These are phyloP conservation scores for Diaporthe sp. DNA, from an alignment of 2,329 filamentous ascomycete species.

Conservation along the genomic window DNA sequence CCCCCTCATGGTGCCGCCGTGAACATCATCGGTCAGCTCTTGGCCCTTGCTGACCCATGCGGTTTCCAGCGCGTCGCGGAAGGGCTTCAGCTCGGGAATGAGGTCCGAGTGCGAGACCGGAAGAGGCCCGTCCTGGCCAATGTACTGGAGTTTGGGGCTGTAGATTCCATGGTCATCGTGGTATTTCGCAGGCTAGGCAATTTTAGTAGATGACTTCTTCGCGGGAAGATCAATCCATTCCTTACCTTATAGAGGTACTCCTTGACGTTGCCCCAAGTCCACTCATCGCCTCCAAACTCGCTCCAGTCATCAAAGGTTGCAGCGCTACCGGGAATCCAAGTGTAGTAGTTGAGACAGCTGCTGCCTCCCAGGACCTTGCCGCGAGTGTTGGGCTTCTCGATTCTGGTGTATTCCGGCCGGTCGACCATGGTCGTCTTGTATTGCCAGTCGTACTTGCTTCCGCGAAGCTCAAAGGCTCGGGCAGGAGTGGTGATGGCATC, in stretches of 20 bases:
- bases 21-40: conserved; percentile 66
- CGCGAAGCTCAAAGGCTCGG: conserved; percentile 66
- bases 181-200: conserved; percentile 60
- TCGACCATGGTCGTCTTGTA: conserved; percentile 75
- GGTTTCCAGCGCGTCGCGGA: conserved; percentile 63
- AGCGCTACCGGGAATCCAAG: conserved; percentile 72
- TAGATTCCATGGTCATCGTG: conserved; percentile 67
- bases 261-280: conserved; percentile 68
- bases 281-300: conserved; percentile 79
- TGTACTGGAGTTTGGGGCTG: conserved; percentile 60
- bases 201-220: too few species aligned
- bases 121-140: conserved; percentile 66
- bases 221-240: fast-evolving
- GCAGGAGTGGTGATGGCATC: conserved; percentile 68
- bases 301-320: conserved; percentile 77
- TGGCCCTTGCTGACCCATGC: conserved; percentile 69
- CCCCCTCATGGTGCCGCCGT: conserved; percentile 67
- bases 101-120: conserved; percentile 68
- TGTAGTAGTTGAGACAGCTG: conserved; percentile 73
- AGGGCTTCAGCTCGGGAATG: conserved; percentile 64
- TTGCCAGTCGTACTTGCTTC: conserved; percentile 70
- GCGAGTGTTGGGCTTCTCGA: conserved; percentile 75
- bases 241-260: conserved; percentile 67
- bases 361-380: conserved; percentile 72
- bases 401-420: conserved; percentile 69